phyloP scores from a whole-genome alignment of 306 rosid genomes.

The Begonia fuchsioides region DNA sequence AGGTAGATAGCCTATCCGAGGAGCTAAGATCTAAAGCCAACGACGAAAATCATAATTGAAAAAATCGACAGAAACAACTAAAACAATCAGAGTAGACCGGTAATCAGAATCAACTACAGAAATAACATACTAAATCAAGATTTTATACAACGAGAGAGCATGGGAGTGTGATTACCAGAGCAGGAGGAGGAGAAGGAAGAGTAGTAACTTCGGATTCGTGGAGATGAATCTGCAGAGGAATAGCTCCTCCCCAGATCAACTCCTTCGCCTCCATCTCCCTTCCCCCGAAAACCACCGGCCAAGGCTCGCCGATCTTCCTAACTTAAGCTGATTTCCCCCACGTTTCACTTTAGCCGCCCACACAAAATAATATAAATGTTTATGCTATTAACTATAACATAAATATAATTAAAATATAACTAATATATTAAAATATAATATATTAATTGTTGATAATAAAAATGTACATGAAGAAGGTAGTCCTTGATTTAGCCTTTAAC shows the following conservation, averaged over 20 bases:
- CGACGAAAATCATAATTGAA: background rate
- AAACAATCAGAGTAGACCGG: background rate
- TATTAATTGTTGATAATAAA: no score
- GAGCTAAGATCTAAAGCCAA: constrained; percentile 57
- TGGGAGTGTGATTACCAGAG: constrained; percentile 29
- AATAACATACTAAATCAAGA: background rate
- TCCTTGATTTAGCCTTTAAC: no score
- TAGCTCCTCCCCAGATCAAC: constrained; percentile 72
- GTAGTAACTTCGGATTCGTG: constrained; percentile 87
- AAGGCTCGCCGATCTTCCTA: no score
- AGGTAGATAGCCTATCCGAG: constrained; percentile 82
- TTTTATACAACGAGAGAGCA: background rate
- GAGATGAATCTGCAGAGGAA: constrained; percentile 79
- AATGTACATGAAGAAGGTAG: no score
- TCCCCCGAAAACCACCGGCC: no score
- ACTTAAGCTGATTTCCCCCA: no score
- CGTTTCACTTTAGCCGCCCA: no score
- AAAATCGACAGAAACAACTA: background rate
- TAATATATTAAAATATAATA: no score
- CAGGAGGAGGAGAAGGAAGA: constrained; percentile 76
- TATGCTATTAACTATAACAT: no score
- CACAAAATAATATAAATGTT: no score
- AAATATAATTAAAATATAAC: no score
- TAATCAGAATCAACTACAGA: background rate
- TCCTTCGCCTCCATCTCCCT: constrained; percentile 36